phyloP scores from a whole-genome alignment of 495 filamentous ascomycete species.

The Annulohypoxylon bovei region DNA sequence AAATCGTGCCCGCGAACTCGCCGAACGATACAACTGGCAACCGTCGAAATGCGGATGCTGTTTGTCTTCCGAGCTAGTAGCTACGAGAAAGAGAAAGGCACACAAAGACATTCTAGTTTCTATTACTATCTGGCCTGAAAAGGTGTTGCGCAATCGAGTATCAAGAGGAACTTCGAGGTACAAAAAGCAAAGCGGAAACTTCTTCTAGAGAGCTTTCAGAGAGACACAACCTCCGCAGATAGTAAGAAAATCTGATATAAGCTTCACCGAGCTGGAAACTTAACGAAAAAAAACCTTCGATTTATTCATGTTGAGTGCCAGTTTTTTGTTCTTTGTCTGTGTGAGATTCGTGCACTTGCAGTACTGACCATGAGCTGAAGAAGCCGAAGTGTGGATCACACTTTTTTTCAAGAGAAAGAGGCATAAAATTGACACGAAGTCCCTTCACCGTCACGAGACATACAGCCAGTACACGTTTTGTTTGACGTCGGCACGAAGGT shows the following conservation, averaged over 20 bases:
- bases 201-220: conserved; percentile 21
- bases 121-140: conserved; percentile 45
- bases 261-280: conserved; percentile 36
- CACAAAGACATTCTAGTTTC: conserved; percentile 28
- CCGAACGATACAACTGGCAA: conserved; percentile 43
- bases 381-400: conserved; percentile 15
- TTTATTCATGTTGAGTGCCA: conserved; percentile 34
- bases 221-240: conserved; percentile 46
- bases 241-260: conserved; percentile 47
- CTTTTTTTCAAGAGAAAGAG: not conserved
- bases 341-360: conserved; percentile 21
- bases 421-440: conserved; percentile 11
- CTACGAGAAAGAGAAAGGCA: conserved; percentile 22
- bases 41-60: conserved; percentile 45
- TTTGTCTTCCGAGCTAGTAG: conserved; percentile 42
- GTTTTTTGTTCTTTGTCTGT: conserved; percentile 15
- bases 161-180: conserved; percentile 41
- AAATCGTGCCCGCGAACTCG: conserved; percentile 36
- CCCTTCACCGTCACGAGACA: conserved; percentile 2
- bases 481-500: conserved; percentile 15
- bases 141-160: conserved; percentile 44
- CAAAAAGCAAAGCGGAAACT: conserved; percentile 5
- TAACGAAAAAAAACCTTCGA: not conserved
- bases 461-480: conserved; percentile 21
- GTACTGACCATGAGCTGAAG: conserved; percentile 34